These are phyloP conservation scores for Rhodomyrtus psidioides DNA, from an alignment of 441 rosid species.

Conservation along the genomic window DNA sequence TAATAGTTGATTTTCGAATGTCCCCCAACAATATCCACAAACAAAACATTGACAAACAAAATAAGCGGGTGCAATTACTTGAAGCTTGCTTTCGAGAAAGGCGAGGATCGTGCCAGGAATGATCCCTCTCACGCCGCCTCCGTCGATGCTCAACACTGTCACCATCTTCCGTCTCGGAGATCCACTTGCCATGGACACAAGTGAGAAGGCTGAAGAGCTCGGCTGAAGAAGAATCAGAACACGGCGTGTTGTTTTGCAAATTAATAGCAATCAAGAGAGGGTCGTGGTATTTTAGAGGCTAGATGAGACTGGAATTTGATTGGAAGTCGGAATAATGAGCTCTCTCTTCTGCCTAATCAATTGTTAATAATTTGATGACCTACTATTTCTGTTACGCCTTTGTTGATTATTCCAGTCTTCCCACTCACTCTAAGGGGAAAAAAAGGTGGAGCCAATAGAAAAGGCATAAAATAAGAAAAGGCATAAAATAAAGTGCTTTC, in stretches of 20 bases:
- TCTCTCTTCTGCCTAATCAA: background rate
- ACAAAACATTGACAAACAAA: background rate
- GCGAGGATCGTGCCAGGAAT: conserved; percentile 17
- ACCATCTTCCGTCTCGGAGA: background rate
- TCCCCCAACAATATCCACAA: background rate
- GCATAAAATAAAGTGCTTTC: background rate
- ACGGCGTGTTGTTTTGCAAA: background rate
- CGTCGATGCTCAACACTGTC: conserved; percentile 26
- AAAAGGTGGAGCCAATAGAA: background rate
- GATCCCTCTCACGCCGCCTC: conserved; percentile 28
- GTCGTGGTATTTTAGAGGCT: background rate
- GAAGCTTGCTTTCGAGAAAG: conserved; percentile 25
- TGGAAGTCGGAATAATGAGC: background rate
- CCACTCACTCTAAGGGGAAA: background rate
- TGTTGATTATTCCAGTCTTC: background rate
- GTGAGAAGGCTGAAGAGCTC: background rate
- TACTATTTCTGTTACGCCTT: background rate
- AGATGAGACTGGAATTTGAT: background rate
- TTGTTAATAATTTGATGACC: background rate
- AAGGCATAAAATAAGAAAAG: no score
- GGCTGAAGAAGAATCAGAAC: background rate
- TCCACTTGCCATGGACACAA: background rate
- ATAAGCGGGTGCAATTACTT: background rate
- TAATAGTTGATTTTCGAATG: background rate
- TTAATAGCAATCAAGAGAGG: background rate